Percentiles rank a stretch among this genome's conserved stretches.
Conservation (phyloP, 164 flowering plant species). For the Tetracentron sinense region DNA sequence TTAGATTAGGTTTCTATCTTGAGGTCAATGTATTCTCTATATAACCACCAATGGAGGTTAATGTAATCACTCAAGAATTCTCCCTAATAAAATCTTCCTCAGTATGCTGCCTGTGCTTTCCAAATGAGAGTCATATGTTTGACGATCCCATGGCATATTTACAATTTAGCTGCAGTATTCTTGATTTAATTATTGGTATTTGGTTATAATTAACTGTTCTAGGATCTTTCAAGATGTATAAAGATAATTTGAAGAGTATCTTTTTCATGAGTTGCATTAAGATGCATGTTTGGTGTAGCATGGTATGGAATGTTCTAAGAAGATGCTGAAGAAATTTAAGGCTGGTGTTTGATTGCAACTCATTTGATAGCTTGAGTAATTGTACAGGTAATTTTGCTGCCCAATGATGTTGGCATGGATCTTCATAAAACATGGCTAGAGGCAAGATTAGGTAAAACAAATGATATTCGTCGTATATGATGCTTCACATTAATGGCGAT, state of each 20-base stretch:
- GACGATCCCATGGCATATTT: background rate
- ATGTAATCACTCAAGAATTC: too few species aligned
- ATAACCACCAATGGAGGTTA: too few species aligned
- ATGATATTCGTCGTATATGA: background rate
- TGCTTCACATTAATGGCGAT: background rate
- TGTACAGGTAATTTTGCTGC: slow-evolving; percentile 86
- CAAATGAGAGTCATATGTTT: background rate
- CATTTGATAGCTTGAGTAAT: slow-evolving; percentile 2
- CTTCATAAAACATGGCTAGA: slow-evolving; percentile 98
- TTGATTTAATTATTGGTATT: too few species aligned
- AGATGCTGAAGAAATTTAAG: background rate
- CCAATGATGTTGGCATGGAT: slow-evolving; percentile 99
- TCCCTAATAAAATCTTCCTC: too few species aligned
- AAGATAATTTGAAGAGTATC: too few species aligned
- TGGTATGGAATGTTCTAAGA: background rate
- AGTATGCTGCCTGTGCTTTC: background rate
- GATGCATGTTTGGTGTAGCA: background rate
- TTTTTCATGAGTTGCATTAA: too few species aligned
- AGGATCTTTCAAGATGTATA: too few species aligned
- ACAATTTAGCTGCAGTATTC: too few species aligned
- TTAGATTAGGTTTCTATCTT: too few species aligned
- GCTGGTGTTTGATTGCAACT: background rate
- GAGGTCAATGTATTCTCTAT: too few species aligned
- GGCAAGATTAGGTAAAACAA: slow-evolving; percentile 72
- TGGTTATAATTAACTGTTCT: too few species aligned